phyloP scores from a whole-genome alignment of 2,329 filamentous ascomycete species.

The Chaetomium sp. region DNA sequence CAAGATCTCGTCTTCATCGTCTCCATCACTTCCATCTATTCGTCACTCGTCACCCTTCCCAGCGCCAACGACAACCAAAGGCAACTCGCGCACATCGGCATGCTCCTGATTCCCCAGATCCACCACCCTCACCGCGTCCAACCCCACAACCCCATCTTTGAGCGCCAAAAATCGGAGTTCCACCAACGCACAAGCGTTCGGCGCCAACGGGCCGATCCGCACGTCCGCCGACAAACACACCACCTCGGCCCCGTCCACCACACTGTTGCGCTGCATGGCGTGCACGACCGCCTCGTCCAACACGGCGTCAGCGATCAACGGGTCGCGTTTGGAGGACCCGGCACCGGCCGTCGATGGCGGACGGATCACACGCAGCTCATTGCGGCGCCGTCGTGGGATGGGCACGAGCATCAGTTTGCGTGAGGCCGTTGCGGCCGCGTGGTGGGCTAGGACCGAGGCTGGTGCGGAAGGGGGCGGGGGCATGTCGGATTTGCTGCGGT shows the following conservation, averaged over 20 bases:
- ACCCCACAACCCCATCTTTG: conserved; percentile 56
- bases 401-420: conserved; percentile 66
- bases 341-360: conserved; percentile 48
- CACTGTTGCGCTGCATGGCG: conserved; percentile 61
- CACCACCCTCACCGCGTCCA: conserved; percentile 67
- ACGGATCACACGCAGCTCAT: conserved; percentile 46
- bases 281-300: conserved; percentile 66
- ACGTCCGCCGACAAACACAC: conserved; percentile 71
- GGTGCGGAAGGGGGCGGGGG: conserved; percentile 10
- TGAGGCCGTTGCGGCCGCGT: conserved; percentile 30
- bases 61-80: conserved; percentile 52
- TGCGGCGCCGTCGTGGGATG: conserved; percentile 57
- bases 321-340: conserved; percentile 9
- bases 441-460: neutral
- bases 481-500: conserved; percentile 49
- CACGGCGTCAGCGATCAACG: conserved; percentile 54
- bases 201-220: conserved; percentile 63
- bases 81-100: conserved; percentile 69
- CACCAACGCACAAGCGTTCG: conserved; percentile 66
- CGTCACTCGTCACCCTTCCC: neutral
- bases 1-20: neutral
- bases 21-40: neutral
- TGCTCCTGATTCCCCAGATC: conserved; percentile 70
- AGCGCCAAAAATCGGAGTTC: conserved; percentile 68
- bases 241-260: conserved; percentile 58